Base-by-base conservation (phyloP, 2,329 filamentous ascomycete genomes). In the Aureobasidium sp. region DNA sequence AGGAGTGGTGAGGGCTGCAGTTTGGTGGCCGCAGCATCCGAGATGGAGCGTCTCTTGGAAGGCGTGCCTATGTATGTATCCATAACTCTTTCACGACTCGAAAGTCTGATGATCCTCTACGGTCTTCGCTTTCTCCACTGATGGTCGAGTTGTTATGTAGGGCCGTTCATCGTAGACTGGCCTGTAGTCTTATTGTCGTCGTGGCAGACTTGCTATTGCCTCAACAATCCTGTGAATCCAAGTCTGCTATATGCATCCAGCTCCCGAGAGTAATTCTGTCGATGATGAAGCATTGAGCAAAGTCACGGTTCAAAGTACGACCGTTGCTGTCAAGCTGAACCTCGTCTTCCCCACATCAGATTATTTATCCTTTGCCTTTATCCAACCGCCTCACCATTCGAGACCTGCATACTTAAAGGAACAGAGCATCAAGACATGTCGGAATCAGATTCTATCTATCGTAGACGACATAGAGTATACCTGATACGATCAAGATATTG, bases 1-100 rank as follows among this genome's bases (percentile, higher is more conserved):
- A 79, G 75, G 58, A 75, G 77, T 15, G 77, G 77, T 8, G 77
- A 78, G 10, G 77, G 77, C 58, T 75, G 75, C 21, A 79, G 69
- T 65, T 52, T 59, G 21, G 30, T 47, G n/a, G 72, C 70, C 37
- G 74, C 73, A 21, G 74, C 71, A 66, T 79, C 76, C 36, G 76
- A 78, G 47, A 78, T 71, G 49, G 76, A 78, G 58, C 77, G 73
- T 57, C 70, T 69, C 68, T 78, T 78, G 48, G 73, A 71, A 44
- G 69, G 70, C 34, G 72, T 71, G 64, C 72, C 48, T 48, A 53
- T 61, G n/a, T 59, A 49, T 29, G 34, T 59, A 29, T 62, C 61
- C 61, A 58, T 62, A 9, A 34, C 36, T 42, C 42, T 39, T 37
- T 41, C 10, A 5, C 29, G 37, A 42, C 30, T 30, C 41, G 7